These are phyloP conservation scores for Dryas drummondii DNA, from an alignment of 306 rosid species.

Conservation along the genomic window DNA sequence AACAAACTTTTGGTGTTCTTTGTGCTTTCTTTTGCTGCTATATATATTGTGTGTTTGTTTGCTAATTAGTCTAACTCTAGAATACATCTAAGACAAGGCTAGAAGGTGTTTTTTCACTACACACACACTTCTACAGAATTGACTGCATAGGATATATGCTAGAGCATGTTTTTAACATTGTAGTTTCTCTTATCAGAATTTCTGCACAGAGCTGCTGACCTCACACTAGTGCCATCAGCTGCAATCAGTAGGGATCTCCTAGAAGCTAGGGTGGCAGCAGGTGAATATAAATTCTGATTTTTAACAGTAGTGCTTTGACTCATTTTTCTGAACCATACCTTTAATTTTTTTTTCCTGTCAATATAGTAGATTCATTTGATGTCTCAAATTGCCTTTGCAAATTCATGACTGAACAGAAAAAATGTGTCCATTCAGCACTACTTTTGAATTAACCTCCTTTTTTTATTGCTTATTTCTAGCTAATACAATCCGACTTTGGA, in stretches of 20 bases:
- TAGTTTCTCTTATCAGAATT: conserved; percentile 59
- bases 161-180: conserved; percentile 24
- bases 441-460: conserved; percentile 18
- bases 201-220: conserved; percentile 94
- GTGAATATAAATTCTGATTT: conserved; percentile 44
- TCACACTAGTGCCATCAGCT: conserved; percentile 93
- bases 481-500: conserved; percentile 93
- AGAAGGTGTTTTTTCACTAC: no score
- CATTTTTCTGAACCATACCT: not conserved
- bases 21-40: no score
- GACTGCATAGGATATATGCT: not conserved
- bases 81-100: no score
- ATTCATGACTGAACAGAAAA: not conserved
- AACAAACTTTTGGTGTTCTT: no score
- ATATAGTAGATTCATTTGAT: not conserved
- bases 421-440: not conserved
- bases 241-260: conserved; percentile 83
- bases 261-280: conserved; percentile 77
- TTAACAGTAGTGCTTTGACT: not conserved
- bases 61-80: no score
- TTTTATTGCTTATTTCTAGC: conserved; percentile 50
- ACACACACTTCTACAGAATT: no score
- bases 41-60: no score
- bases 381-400: not conserved
- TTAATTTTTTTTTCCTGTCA: not conserved